Evolutionary conservation across 768 basidiomycete genomes (phyloP).

Genomic region (Suillus lakei): DNA sequence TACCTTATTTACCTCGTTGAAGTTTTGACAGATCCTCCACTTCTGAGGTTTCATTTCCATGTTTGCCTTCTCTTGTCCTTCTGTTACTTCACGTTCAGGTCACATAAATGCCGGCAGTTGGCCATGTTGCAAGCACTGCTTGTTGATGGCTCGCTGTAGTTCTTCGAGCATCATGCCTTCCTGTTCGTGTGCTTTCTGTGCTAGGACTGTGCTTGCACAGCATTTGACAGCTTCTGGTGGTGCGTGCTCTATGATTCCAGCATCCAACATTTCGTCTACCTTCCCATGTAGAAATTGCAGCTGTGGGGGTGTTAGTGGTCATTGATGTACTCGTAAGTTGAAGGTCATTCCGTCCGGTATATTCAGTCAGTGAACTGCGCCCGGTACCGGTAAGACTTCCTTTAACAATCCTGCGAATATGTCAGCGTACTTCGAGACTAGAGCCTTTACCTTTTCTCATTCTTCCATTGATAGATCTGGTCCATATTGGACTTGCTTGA

Average conservation of each 20-base stretch:
- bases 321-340: not conserved
- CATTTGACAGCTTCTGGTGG: slow-evolving; percentile 19
- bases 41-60: slow-evolving; percentile 36
- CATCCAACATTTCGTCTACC: slow-evolving; percentile 1
- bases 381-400: slow-evolving; percentile 38
- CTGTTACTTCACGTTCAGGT: not conserved
- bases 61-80: slow-evolving; percentile 13
- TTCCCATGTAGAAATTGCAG: not conserved
- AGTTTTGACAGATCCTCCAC: slow-evolving; percentile 41
- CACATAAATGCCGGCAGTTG: not conserved
- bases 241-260: slow-evolving; percentile 2
- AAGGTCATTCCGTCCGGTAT: not conserved
- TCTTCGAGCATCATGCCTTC: slow-evolving; percentile 37
- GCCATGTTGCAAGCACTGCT: slow-evolving; percentile 12
- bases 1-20: slow-evolving; percentile 22
- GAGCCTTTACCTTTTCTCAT: slow-evolving; percentile 24
- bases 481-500: slow-evolving; percentile 31
- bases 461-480: slow-evolving; percentile 28
- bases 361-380: not conserved
- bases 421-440: slow-evolving; percentile 41
- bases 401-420: slow-evolving; percentile 43
- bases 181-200: slow-evolving; percentile 40
- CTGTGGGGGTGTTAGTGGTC: slow-evolving; percentile 8
- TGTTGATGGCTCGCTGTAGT: slow-evolving; percentile 37
- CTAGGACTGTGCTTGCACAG: slow-evolving; percentile 37